Evolutionary conservation across 2,329 filamentous ascomycete genomes (phyloP).

Genomic region (Purpureocillium lavendulum): DNA sequence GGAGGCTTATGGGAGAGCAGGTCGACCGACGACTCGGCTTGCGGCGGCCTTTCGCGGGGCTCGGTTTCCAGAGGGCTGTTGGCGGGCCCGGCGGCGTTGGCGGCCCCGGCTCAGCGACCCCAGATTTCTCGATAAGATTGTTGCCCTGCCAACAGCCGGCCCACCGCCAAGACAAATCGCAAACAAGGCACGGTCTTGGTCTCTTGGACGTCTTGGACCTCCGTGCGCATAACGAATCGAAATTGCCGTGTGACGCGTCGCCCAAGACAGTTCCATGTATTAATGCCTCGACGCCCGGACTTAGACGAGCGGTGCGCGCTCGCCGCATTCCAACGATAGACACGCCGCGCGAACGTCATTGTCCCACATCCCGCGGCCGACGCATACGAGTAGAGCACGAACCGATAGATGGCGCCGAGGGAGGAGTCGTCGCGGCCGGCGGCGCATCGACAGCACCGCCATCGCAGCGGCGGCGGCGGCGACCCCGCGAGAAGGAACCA

Average conservation of each 20-base stretch:
- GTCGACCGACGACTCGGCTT: slow-evolving; percentile 26
- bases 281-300: slow-evolving; percentile 1
- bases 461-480: slow-evolving; percentile 17
- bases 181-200: neutral
- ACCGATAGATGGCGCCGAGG: slow-evolving; percentile 22
- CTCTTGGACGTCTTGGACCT: neutral
- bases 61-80: slow-evolving; percentile 11
- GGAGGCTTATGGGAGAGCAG: slow-evolving; percentile 6
- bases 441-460: slow-evolving; percentile 14
- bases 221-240: neutral
- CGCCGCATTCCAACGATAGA: slow-evolving; percentile 13
- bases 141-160: slow-evolving; percentile 30
- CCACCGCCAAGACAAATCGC: neutral
- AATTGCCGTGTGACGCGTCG: neutral
- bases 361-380: no score
- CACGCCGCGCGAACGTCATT: no score
- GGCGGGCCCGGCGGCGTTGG: neutral
- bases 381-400: no score
- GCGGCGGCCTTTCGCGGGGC: slow-evolving; percentile 25
- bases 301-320: neutral
- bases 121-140: slow-evolving; percentile 21
- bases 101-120: neutral
- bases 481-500: slow-evolving; percentile 23
- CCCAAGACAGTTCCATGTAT: neutral
- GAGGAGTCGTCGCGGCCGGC: slow-evolving; percentile 21